Percentiles rank a stretch among this genome's conserved stretches.
Conservation (phyloP, 768 basidiomycete genomes). For the Podaxis mareebaensis region DNA sequence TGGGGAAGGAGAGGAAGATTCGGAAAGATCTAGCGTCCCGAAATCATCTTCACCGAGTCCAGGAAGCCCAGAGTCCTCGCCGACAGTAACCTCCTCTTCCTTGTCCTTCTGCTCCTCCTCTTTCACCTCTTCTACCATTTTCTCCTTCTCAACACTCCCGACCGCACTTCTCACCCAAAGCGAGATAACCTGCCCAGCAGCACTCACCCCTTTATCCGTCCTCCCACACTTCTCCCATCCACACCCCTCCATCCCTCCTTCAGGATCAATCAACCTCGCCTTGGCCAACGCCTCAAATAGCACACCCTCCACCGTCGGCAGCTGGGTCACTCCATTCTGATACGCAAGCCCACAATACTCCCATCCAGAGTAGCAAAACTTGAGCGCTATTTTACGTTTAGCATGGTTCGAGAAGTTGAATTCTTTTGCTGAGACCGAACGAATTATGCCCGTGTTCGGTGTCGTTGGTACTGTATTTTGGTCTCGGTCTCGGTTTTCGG, state of each 20-base stretch:
- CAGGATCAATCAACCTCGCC: constrained; percentile 74
- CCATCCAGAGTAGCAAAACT: constrained; percentile 91
- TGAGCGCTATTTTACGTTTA: constrained; percentile 88
- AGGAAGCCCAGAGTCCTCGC: constrained; percentile 16
- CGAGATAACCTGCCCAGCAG: constrained; percentile 90
- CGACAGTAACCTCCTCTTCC: neutral
- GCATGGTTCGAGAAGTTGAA: constrained; percentile 73
- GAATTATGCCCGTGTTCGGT: neutral
- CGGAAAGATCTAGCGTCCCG: constrained; percentile 34
- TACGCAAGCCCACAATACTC: constrained; percentile 89
- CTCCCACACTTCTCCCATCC: constrained; percentile 91
- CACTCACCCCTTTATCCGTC: constrained; percentile 95
- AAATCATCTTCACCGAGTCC: constrained; percentile 38
- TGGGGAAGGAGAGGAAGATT: constrained; percentile 16
- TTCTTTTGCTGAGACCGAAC: constrained; percentile 19
- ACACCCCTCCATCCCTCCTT: constrained; percentile 78
- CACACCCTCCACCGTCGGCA: constrained; percentile 91
- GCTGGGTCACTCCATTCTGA: constrained; percentile 66
- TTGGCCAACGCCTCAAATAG: constrained; percentile 79
- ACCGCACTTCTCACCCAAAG: constrained; percentile 85
- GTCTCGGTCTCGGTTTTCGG: neutral
- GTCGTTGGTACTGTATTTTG: neutral
- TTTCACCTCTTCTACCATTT: constrained; percentile 16
- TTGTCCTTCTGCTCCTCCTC: constrained; percentile 12
- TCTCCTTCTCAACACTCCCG: constrained; percentile 23